Conservation (phyloP, 2,329 filamentous ascomycete genomes). For the Basipetospora chlamydospora region DNA sequence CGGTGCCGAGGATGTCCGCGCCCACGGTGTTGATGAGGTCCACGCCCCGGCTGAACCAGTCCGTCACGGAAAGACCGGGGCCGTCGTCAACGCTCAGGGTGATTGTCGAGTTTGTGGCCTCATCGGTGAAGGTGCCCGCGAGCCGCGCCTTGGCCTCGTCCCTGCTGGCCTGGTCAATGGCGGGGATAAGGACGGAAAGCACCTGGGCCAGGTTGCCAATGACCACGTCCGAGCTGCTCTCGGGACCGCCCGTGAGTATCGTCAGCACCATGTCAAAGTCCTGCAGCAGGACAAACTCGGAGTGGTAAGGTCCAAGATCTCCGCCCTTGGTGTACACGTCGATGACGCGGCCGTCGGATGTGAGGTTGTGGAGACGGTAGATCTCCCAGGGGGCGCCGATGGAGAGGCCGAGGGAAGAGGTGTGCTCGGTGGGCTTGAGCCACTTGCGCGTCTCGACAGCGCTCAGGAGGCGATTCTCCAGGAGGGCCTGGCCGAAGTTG, state of each 20-base stretch:
- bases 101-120: conserved; percentile 23
- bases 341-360: conserved; percentile 22
- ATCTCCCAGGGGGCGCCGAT: conserved; percentile 35
- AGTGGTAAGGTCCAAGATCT: conserved; percentile 25
- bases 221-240: conserved; percentile 10
- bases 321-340: conserved; percentile 34
- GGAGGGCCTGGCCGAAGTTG: conserved; percentile 25
- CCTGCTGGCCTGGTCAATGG: conserved; percentile 26
- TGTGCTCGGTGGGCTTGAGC: conserved; percentile 27
- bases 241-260: conserved; percentile 21
- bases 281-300: conserved; percentile 24
- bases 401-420: conserved; percentile 19
- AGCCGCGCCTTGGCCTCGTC: conserved; percentile 17
- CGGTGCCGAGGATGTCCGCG: conserved; percentile 9
- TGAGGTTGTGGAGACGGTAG: conserved; percentile 20
- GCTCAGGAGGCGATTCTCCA: conserved; percentile 25
- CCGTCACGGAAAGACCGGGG: conserved; percentile 22
- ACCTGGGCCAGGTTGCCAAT: conserved; percentile 15
- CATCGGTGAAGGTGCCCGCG: conserved; percentile 23
- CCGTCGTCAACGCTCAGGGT: conserved; percentile 22
- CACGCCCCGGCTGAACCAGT: conserved; percentile 25
- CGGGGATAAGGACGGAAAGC: conserved; percentile 21
- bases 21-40: conserved; percentile 21
- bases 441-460: conserved; percentile 24
- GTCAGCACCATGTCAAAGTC: conserved; percentile 30